These are phyloP conservation scores for Grifola frondosa DNA, from an alignment of 1,284 basidiomycete species.

Conservation along the genomic window DNA sequence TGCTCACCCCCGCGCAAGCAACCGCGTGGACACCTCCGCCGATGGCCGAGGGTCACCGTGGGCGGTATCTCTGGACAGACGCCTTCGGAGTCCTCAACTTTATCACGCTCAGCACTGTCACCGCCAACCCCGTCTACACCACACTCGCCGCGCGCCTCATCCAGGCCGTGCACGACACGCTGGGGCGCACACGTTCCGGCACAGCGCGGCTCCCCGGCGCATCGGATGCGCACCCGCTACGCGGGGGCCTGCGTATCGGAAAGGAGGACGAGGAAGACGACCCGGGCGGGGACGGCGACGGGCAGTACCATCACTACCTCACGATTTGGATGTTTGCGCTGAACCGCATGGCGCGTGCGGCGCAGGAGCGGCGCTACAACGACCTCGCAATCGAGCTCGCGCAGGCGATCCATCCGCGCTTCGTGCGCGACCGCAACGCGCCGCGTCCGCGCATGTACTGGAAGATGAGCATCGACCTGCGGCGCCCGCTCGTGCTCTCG, in stretches of 20 bases:
- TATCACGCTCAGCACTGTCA: conserved; percentile 21
- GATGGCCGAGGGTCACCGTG: conserved; percentile 21
- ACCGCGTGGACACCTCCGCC: conserved; percentile 20
- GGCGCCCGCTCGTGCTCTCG: conserved; percentile 20
- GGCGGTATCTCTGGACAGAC: conserved; percentile 31
- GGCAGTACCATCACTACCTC: conserved; percentile 32
- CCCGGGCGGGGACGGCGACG: conserved; percentile 23
- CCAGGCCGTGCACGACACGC: conserved; percentile 19
- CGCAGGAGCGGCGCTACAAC: conserved; percentile 24
- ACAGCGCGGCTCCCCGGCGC: conserved; percentile 21
- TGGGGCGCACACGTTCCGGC: conserved; percentile 25
- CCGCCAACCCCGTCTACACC: conserved; percentile 15
- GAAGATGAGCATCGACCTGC: conserved; percentile 27
- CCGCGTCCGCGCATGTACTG: conserved; percentile 24
- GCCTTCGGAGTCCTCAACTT: conserved; percentile 29
- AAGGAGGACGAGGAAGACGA: conserved; percentile 25
- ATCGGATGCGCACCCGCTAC: conserved; percentile 25
- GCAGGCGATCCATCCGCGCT: conserved; percentile 27
- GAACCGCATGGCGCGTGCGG: conserved; percentile 24
- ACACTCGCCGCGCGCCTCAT: conserved; percentile 21
- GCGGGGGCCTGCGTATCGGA: conserved; percentile 29
- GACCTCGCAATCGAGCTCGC: conserved; percentile 28
- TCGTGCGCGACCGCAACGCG: conserved; percentile 20
- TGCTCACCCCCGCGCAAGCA: conserved; percentile 13
- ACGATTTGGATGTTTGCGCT: conserved; percentile 35